A percentile compares a stretch with the other conserved stretches of the same genome.
Evolutionary conservation across 202 grass and related monocot genomes (phyloP).

Genomic region (Thinopyrum obtusiflorum): DNA sequence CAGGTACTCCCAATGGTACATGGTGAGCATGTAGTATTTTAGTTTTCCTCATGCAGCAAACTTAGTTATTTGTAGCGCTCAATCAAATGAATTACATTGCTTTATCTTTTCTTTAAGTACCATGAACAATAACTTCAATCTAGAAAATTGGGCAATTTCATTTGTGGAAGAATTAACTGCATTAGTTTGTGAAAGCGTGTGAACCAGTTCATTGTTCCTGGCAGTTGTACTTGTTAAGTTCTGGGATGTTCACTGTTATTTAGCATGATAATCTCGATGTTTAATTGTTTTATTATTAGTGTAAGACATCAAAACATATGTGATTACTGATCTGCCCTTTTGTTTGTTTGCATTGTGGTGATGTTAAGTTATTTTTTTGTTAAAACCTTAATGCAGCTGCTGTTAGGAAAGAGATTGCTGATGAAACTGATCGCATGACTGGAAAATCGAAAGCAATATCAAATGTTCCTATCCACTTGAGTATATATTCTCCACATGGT

Average conservation of each 20-base stretch:
- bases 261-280: not conserved
- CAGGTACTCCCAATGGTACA: not conserved
- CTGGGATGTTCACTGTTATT: not conserved
- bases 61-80: not conserved
- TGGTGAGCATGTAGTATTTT: not conserved
- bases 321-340: not conserved
- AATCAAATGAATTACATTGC: constrained; percentile 2
- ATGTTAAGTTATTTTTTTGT: constrained; percentile 22
- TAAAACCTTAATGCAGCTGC: constrained; percentile 63
- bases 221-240: not conserved
- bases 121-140: not conserved
- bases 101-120: not conserved
- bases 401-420: constrained; percentile 95
- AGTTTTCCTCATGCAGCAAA: not conserved
- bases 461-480: constrained; percentile 95
- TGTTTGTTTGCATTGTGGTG: constrained; percentile 9
- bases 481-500: constrained; percentile 98
- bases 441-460: constrained; percentile 98
- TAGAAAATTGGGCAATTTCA: not conserved
- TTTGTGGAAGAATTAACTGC: not conserved
- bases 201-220: not conserved
- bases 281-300: not conserved
- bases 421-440: constrained; percentile 97
- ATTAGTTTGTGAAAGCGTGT: not conserved
- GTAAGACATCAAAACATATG: constrained; percentile 3